Percentiles rank a stretch among this genome's conserved stretches.
phyloP scores from a whole-genome alignment of 1,284 basidiomycete species.

The Rhodotorula sp. region DNA sequence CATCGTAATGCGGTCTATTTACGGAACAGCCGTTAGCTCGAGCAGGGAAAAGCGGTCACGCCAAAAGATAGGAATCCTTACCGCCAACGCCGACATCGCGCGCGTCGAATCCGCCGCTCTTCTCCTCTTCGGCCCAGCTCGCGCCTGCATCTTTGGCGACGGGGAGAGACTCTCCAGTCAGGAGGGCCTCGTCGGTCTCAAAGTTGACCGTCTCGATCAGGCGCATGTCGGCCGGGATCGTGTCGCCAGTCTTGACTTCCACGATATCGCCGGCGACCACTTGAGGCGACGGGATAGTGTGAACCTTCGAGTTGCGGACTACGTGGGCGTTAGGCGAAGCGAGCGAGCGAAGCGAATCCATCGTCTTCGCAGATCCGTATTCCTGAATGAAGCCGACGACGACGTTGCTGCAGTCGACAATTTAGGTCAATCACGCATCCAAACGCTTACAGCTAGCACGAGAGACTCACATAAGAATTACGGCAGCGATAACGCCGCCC shows the following conservation, averaged over 20 bases:
- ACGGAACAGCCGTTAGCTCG: neutral
- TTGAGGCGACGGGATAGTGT: constrained; percentile 59
- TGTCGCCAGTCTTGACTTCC: constrained; percentile 54
- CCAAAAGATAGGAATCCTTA: neutral
- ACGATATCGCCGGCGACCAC: constrained; percentile 59
- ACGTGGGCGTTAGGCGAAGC: constrained; percentile 64
- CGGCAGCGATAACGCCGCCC: constrained; percentile 52
- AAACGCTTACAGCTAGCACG: neutral
- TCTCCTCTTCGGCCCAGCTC: constrained; percentile 49
- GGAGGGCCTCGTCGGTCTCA: constrained; percentile 64
- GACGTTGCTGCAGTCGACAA: constrained; percentile 57
- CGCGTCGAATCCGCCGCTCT: constrained; percentile 28
- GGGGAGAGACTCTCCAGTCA: constrained; percentile 68
- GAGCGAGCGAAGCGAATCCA: constrained; percentile 60
- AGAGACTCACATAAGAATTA: neutral
- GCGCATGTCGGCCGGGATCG: constrained; percentile 62
- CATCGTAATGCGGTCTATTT: constrained; percentile 60
- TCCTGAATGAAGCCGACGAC: constrained; percentile 46
- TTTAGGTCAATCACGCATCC: neutral
- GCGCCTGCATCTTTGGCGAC: constrained; percentile 60
- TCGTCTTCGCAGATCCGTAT: constrained; percentile 60
- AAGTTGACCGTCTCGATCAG: constrained; percentile 53
- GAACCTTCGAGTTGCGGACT: constrained; percentile 57
- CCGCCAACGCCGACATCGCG: constrained; percentile 49
- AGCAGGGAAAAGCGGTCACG: no score